phyloP scores from a whole-genome alignment of 176 grass and related monocot species.

The Phyllostachys edulis region DNA sequence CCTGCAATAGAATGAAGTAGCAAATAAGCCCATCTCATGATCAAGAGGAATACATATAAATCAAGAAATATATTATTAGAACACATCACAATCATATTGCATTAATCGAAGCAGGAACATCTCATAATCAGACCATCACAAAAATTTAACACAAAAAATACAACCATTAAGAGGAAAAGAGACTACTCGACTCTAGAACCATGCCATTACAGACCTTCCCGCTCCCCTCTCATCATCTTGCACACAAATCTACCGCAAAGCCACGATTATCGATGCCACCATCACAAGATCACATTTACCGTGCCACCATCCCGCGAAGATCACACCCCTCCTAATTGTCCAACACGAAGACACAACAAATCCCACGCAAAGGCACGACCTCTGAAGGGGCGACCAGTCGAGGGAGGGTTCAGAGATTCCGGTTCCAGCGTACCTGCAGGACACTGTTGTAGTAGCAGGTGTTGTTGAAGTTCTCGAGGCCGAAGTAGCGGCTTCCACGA shows the following conservation, averaged over 20 bases:
- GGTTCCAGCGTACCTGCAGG: constrained; percentile 58
- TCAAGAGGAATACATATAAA: not conserved
- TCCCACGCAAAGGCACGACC: not conserved
- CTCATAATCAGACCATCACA: not conserved
- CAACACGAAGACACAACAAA: not conserved
- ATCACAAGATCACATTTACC: constrained; percentile 6
- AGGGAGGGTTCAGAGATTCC: not conserved
- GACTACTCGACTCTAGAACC: not conserved
- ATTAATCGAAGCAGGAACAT: not conserved
- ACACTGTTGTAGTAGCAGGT: constrained; percentile 99
- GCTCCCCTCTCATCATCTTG: not conserved
- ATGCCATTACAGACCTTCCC: not conserved
- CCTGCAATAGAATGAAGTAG: constrained; percentile 35
- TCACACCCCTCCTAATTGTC: not conserved
- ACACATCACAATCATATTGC: not conserved
- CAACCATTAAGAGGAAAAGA: not conserved
- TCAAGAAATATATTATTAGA: not conserved
- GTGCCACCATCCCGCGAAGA: constrained; percentile 26
- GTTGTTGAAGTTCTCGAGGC: constrained; percentile 98
- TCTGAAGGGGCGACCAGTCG: not conserved
- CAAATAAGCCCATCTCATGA: not conserved
- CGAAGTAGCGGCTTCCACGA: too few species aligned
- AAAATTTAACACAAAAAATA: not conserved
- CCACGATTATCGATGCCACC: not conserved
- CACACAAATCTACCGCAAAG: constrained; percentile 13